A percentile compares a stretch with the other conserved stretches of the same genome.
phyloP scores from a whole-genome alignment of 495 filamentous ascomycete species.

The Hypoxylon fuscum region DNA sequence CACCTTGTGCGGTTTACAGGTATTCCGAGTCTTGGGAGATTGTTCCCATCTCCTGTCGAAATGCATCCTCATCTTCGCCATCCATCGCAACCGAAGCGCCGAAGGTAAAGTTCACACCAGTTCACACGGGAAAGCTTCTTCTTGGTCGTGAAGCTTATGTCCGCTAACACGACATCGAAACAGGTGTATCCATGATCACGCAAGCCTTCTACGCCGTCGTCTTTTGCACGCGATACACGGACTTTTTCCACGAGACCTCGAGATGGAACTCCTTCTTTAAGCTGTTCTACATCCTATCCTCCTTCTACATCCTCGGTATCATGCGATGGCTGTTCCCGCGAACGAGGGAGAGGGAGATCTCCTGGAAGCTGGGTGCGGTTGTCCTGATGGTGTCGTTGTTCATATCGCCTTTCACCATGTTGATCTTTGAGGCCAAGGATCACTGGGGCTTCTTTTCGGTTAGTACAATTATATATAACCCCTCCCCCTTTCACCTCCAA shows the following conservation, averaged over 20 bases:
- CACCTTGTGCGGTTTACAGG: conserved; percentile 60
- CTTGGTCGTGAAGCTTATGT: background rate
- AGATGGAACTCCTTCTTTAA: conserved; percentile 80
- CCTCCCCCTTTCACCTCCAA: background rate
- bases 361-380: conserved; percentile 83
- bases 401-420: conserved; percentile 70
- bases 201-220: conserved; percentile 88
- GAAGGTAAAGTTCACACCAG: conserved; percentile 74
- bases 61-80: conserved; percentile 88
- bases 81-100: conserved; percentile 85
- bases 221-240: conserved; percentile 87
- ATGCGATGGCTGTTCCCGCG: conserved; percentile 90
- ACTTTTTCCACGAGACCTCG: conserved; percentile 68
- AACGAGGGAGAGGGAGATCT: conserved; percentile 86
- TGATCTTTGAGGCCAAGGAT: conserved; percentile 63
- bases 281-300: conserved; percentile 84
- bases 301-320: conserved; percentile 85
- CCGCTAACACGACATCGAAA: conserved; percentile 31
- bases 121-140: background rate
- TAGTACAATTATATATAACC: conserved; percentile 32
- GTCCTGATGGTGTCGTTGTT: conserved; percentile 67
- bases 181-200: conserved; percentile 93
- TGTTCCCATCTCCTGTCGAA: conserved; percentile 84
- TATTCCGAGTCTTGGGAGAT: conserved; percentile 85
- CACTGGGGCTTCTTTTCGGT: conserved; percentile 66